Percentiles rank a stretch among this genome's conserved stretches.
These are phyloP conservation scores for Clathrus columnatus DNA, from an alignment of 768 basidiomycete genomes.

Conservation along the genomic window DNA sequence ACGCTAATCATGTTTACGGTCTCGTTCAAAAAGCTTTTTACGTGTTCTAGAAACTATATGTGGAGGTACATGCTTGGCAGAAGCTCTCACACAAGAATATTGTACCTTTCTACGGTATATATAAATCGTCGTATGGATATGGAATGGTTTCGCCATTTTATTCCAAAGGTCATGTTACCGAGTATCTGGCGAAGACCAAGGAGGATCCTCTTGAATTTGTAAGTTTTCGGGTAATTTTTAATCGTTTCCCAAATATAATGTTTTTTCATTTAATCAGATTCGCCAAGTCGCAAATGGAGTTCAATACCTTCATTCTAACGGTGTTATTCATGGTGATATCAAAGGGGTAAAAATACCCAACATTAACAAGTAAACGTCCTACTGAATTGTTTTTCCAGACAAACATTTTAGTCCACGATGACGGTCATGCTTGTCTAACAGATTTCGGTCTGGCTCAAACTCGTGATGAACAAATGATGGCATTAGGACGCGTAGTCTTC, in stretches of 20 bases:
- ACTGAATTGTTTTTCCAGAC: conserved; percentile 16
- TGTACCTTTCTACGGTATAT: conserved; percentile 1
- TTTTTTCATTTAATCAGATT: neutral
- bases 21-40: neutral
- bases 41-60: neutral
- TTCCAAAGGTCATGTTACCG: neutral
- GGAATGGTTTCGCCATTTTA: conserved; percentile 1
- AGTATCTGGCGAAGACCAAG: neutral
- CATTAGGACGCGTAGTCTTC: neutral
- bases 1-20: neutral
- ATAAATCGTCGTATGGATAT: neutral
- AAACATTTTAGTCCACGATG: conserved; percentile 28
- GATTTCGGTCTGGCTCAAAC: conserved; percentile 31
- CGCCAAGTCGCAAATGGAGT: neutral
- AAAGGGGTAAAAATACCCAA: neutral
- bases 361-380: too few species aligned
- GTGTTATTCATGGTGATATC: neutral
- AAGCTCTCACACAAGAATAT: conserved; percentile 1
- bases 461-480: conserved; percentile 15
- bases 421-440: conserved; percentile 24
- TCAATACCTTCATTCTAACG: neutral
- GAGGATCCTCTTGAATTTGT: neutral
- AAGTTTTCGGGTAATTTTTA: neutral
- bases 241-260: neutral
- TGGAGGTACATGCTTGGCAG: neutral